These are phyloP conservation scores for Adansonia madagascariensis DNA, from an alignment of 441 rosid genomes.

Conservation along the genomic window DNA sequence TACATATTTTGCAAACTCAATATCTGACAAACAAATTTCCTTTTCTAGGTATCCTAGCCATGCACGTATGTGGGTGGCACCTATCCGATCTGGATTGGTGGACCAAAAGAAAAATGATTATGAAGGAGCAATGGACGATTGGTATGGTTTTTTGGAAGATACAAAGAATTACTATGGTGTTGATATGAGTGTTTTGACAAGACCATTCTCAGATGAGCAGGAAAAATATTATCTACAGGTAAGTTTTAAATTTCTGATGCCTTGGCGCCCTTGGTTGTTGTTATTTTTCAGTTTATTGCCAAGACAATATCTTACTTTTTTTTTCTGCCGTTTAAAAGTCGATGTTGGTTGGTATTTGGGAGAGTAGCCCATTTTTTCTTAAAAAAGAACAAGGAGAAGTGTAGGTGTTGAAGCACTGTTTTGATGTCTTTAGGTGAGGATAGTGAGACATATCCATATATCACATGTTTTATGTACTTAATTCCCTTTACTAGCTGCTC, in stretches of 20 bases:
- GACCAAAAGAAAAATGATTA: slow-evolving; percentile 70
- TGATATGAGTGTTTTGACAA: slow-evolving; percentile 74
- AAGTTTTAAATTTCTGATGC: slow-evolving; percentile 30
- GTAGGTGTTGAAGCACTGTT: neutral
- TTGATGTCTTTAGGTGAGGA: slow-evolving; percentile 17
- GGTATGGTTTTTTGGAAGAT: slow-evolving; percentile 70
- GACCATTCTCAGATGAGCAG: slow-evolving; percentile 81
- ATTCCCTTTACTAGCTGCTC: neutral
- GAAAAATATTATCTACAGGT: slow-evolving; percentile 85
- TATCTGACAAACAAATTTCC: slow-evolving; percentile 31
- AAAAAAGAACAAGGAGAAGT: neutral
- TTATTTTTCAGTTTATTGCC: slow-evolving; percentile 12
- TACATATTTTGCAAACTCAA: slow-evolving; percentile 19
- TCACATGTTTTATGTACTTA: slow-evolving; percentile 2
- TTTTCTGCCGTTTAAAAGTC: neutral
- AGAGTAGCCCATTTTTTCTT: neutral
- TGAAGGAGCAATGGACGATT: slow-evolving; percentile 85
- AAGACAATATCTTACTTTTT: slow-evolving; percentile 1
- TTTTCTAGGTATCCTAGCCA: slow-evolving; percentile 93
- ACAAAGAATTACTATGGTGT: slow-evolving; percentile 76
- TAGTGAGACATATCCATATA: slow-evolving; percentile 1
- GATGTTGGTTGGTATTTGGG: neutral
- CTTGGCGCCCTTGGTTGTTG: neutral
- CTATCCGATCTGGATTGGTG: slow-evolving; percentile 69
- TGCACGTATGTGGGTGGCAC: slow-evolving; percentile 98